These are phyloP conservation scores for Mycena venus DNA, from an alignment of 768 basidiomycete species.

Conservation along the genomic window DNA sequence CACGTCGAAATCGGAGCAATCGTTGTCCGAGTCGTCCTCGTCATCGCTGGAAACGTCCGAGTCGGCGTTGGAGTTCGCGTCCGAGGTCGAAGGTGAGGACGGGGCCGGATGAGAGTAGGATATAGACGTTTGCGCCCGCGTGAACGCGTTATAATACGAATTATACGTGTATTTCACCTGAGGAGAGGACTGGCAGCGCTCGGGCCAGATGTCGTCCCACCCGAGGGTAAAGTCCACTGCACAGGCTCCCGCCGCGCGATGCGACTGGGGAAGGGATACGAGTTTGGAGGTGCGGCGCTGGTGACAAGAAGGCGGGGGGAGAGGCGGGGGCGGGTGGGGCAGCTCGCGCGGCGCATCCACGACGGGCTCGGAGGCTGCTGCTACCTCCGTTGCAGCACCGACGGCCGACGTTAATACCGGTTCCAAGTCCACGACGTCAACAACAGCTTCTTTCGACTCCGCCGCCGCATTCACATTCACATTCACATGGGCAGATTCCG, in stretches of 20 bases:
- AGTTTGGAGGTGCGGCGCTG: background rate
- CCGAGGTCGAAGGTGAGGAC: background rate
- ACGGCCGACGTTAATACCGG: background rate
- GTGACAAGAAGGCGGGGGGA: background rate
- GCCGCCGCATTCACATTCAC: background rate
- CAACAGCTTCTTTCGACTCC: background rate
- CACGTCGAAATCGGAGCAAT: too few relatives aligned
- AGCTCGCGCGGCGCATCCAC: background rate
- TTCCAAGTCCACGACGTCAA: background rate
- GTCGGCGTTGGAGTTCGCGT: background rate
- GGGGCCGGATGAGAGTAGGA: too few relatives aligned
- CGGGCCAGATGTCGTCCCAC: slow-evolving; percentile 34
- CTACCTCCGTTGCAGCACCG: background rate
- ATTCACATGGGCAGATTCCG: background rate
- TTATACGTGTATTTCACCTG: slow-evolving; percentile 15
- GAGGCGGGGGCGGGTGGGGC: background rate
- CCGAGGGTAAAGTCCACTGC: slow-evolving; percentile 28
- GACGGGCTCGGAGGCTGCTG: background rate
- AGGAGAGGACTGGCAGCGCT: background rate
- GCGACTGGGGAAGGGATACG: background rate
- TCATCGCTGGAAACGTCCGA: too few relatives aligned
- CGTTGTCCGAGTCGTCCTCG: too few relatives aligned
- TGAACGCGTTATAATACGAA: slow-evolving; percentile 23
- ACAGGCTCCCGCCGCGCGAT: background rate
- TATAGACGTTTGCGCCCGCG: too few relatives aligned